Percentiles rank a stretch among this genome's conserved stretches.
phyloP scores from a whole-genome alignment of 495 filamentous ascomycete genomes.

The Darksidea phi region DNA sequence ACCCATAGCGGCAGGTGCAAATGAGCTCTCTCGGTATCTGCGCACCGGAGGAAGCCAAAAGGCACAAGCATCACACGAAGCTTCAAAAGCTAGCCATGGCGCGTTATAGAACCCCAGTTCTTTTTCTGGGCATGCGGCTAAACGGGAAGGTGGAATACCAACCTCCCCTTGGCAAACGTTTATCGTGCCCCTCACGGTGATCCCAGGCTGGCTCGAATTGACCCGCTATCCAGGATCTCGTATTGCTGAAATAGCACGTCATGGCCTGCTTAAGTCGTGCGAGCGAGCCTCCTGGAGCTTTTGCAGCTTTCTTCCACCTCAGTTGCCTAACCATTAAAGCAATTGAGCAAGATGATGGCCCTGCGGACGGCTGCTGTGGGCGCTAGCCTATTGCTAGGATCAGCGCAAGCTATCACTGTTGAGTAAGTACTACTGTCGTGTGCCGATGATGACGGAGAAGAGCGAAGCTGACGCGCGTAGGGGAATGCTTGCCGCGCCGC shows the following conservation, averaged over 20 bases:
- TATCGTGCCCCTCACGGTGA: neutral
- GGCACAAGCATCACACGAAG: too few relatives aligned
- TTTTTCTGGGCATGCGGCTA: too few relatives aligned
- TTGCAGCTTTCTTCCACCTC: neutral
- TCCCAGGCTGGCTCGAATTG: neutral
- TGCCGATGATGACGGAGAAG: neutral
- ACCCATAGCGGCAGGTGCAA: too few relatives aligned
- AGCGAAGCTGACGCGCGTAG: neutral
- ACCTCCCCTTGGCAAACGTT: constrained; percentile 6
- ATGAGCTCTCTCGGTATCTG: too few relatives aligned
- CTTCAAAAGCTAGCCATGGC: too few relatives aligned
- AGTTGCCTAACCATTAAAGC: neutral
- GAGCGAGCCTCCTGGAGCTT: neutral
- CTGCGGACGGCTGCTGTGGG: constrained; percentile 1
- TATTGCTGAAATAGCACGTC: constrained; percentile 21
- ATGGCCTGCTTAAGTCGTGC: constrained; percentile 1
- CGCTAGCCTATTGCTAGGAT: constrained; percentile 3
- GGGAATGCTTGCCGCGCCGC: constrained; percentile 22
- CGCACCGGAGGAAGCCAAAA: too few relatives aligned
- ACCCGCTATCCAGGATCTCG: constrained; percentile 10
- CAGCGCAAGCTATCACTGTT: constrained; percentile 3
- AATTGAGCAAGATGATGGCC: constrained; percentile 17
- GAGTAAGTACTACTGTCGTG: constrained; percentile 11
- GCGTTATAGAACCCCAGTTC: too few relatives aligned
- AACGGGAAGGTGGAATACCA: neutral